Base-by-base conservation (phyloP, 1,284 basidiomycete genomes). In the Fistulina hepatica region DNA sequence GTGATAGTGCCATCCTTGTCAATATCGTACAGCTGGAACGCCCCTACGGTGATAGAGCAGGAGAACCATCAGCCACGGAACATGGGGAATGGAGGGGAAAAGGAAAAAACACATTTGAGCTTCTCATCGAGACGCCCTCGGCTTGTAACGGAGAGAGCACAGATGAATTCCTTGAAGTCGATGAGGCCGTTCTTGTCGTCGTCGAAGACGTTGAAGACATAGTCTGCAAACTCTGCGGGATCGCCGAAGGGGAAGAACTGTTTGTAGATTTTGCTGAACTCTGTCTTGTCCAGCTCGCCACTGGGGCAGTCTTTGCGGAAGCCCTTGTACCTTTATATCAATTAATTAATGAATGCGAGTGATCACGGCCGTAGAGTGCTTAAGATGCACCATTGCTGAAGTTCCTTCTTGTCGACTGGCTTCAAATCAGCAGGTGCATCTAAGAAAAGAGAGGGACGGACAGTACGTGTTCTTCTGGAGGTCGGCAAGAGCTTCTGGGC, bases 191-290 rank as follows among this genome's bases (percentile, higher is more conserved):
- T 92, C 69, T 89, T 86, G 68, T 97, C 90, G 59, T 86, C 84
- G 59, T 97, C 92, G 56, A 94, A 93, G 35, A 93, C 89, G 53
- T 97, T 94, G 71, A 98, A 99, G 49, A 99, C 95, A 57, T 95
- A 95, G 62, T 97, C 91, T 33, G 95, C 92, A 53, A 99, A 98
- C 57, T 95, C 88, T 41, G 71, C 80, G 4, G 95, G 94, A 60
- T 99, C 95, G 42, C 95, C 95, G 54, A 99, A 99, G 17, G 94
- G 94, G 71, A 97, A 97, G 82, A 98, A 95, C 59, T 98, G 94
- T 58, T 94, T 92, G 76, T 98, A 99, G 72, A 99, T 98, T 59
- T 88, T 83, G 55, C 84, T 76, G 63, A 99, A 99, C 60, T 95
- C 94, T 39, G 78, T 70, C 71, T 92, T 95, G 73, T 97, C 89